Conservation (phyloP, 352 stramenopile genomes). For the Blastocystis sp. region DNA sequence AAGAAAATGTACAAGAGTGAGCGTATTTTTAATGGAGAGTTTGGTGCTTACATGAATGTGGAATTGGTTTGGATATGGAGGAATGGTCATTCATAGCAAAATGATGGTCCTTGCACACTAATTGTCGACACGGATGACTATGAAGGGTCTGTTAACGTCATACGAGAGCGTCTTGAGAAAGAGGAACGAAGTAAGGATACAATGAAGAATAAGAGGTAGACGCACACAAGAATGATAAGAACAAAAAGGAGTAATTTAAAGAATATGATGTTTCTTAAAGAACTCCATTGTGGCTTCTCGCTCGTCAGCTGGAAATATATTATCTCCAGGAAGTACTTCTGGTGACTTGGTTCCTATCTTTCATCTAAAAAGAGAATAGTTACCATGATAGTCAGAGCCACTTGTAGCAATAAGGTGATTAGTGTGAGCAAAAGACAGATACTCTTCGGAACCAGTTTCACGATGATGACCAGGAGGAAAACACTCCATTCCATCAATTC, state of each 20-base stretch:
- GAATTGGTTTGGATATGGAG: neutral
- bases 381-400: constrained; percentile 38
- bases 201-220: neutral
- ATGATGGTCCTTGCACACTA: constrained; percentile 40
- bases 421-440: neutral
- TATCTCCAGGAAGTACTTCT: constrained; percentile 45
- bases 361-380: too few species aligned
- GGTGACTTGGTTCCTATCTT: neutral
- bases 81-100: neutral
- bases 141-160: neutral
- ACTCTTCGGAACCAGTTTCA: neutral
- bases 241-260: constrained; percentile 11
- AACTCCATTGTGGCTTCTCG: neutral
- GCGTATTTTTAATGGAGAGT: constrained; percentile 31
- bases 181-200: neutral
- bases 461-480: neutral
- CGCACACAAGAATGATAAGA: constrained; percentile 51
- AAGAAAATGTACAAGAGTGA: constrained; percentile 48
- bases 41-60: constrained; percentile 61
- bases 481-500: constrained; percentile 57
- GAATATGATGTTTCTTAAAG: constrained; percentile 54
- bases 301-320: neutral
- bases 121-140: constrained; percentile 60
- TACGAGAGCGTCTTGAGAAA: constrained; percentile 40
- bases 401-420: constrained; percentile 30